Percentiles rank a stretch among this genome's conserved stretches.
Conservation (phyloP, 495 filamentous ascomycete genomes). For the Aspergillus olivimuriae region DNA sequence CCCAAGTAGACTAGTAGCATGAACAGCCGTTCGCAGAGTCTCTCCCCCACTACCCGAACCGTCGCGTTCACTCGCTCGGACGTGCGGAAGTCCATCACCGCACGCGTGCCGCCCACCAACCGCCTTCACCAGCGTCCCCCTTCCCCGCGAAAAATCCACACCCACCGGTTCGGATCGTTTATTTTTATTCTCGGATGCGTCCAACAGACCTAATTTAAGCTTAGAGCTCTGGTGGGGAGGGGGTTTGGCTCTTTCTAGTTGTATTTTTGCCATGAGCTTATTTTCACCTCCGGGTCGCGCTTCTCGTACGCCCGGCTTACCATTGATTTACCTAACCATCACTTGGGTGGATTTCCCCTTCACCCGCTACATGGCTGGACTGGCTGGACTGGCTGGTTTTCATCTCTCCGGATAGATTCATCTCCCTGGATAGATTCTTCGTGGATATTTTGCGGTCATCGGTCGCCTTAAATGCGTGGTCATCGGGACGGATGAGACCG, state of each 20-base stretch:
- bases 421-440: no score
- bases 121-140: constrained; percentile 4
- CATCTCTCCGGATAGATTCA: no score
- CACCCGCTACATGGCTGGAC: no score
- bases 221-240: neutral
- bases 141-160: constrained; percentile 11
- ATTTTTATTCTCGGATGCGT: constrained; percentile 1
- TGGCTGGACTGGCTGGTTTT: no score
- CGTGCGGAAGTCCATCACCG: constrained; percentile 15
- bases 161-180: neutral
- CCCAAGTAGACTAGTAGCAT: no score
- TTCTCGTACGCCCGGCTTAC: constrained; percentile 5
- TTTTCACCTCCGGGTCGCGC: constrained; percentile 14
- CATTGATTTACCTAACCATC: no score
- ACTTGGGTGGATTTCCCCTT: no score
- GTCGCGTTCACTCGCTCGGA: constrained; percentile 10
- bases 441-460: no score
- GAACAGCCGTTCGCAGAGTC: no score
- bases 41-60: no score
- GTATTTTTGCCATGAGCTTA: constrained; percentile 15
- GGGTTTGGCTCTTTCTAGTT: constrained; percentile 8
- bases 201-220: neutral
- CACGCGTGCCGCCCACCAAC: constrained; percentile 1
- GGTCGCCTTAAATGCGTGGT: no score
- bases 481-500: no score